These are phyloP conservation scores for Verticillium tricorpus DNA, from an alignment of 2,329 filamentous ascomycete species.

Conservation along the genomic window DNA sequence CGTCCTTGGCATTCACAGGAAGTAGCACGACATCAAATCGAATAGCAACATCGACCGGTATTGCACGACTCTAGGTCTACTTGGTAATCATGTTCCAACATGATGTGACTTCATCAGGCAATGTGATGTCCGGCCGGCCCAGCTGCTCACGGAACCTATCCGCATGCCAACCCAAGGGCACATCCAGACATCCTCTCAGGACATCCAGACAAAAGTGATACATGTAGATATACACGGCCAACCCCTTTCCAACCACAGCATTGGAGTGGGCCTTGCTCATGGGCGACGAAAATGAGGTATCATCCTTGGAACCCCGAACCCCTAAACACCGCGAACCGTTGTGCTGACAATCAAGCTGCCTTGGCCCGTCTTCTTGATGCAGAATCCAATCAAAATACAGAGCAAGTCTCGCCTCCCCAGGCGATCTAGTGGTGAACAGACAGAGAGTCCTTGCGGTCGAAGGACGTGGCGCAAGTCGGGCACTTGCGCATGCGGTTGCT, in stretches of 20 bases:
- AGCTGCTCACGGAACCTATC: background rate
- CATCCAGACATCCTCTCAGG: conserved; percentile 6
- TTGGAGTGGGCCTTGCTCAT: conserved; percentile 3
- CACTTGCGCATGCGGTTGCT: conserved; percentile 91
- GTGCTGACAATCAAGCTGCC: background rate
- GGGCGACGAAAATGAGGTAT: conserved; percentile 11
- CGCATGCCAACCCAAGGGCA: background rate
- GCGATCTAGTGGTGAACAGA: background rate
- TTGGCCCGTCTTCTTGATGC: background rate
- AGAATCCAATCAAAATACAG: background rate
- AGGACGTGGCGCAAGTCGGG: conserved; percentile 86
- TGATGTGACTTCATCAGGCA: background rate
- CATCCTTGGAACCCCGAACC: conserved; percentile 9
- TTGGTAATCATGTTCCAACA: conserved; percentile 1
- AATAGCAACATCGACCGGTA: conserved; percentile 1
- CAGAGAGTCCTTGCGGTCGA: conserved; percentile 51
- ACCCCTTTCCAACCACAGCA: conserved; percentile 12
- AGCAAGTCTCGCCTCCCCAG: background rate
- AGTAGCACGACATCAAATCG: conserved; percentile 9
- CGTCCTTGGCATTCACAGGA: background rate
- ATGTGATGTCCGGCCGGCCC: background rate
- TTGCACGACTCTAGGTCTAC: conserved; percentile 13
- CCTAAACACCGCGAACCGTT: background rate
- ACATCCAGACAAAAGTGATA: conserved; percentile 10
- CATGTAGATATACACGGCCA: conserved; percentile 14